A percentile compares a stretch with the other conserved stretches of the same genome.
phyloP scores from a whole-genome alignment of 179 eudicot genomes.

The Drosera spatulata region DNA sequence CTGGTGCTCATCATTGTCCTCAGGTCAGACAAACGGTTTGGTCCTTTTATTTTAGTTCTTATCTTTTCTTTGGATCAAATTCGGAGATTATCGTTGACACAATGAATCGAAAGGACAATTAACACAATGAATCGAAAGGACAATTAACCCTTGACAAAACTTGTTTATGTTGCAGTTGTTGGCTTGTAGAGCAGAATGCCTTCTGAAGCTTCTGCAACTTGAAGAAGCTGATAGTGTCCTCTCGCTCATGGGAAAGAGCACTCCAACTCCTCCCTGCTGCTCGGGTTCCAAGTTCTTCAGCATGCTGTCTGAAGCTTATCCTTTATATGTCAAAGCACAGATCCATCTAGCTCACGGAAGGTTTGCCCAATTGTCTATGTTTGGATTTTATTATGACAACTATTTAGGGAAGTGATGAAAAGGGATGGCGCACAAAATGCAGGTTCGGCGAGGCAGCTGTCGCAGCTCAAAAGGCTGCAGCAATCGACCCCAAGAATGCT shows the following conservation, averaged over 20 bases:
- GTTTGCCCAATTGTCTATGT: constrained; percentile 37
- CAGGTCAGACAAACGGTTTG: constrained; percentile 36
- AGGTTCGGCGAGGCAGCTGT: constrained; percentile 83
- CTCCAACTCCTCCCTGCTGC: constrained; percentile 28
- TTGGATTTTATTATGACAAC: constrained; percentile 4
- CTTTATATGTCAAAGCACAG: constrained; percentile 63
- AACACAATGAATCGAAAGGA: background rate
- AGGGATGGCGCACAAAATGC: constrained; percentile 25
- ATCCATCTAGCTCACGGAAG: constrained; percentile 83
- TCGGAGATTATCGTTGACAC: no score
- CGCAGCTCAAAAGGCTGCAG: constrained; percentile 55
- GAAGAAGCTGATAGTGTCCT: constrained; percentile 42
- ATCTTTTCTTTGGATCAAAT: background rate
- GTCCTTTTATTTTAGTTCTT: background rate
- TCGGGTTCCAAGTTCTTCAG: constrained; percentile 53
- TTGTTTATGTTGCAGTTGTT: constrained; percentile 30
- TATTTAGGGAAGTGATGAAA: no score
- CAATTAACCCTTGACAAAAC: background rate
- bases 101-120: background rate
- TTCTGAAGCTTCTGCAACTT: constrained; percentile 58
- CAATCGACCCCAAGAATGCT: constrained; percentile 42
- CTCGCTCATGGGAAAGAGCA: constrained; percentile 31
- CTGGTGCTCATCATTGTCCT: constrained; percentile 75
- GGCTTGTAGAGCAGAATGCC: constrained; percentile 68
- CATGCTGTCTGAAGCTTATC: constrained; percentile 75